These are phyloP conservation scores for Mesembryanthemum crystallinum DNA, from an alignment of 148 eudicot genomes.

Conservation along the genomic window DNA sequence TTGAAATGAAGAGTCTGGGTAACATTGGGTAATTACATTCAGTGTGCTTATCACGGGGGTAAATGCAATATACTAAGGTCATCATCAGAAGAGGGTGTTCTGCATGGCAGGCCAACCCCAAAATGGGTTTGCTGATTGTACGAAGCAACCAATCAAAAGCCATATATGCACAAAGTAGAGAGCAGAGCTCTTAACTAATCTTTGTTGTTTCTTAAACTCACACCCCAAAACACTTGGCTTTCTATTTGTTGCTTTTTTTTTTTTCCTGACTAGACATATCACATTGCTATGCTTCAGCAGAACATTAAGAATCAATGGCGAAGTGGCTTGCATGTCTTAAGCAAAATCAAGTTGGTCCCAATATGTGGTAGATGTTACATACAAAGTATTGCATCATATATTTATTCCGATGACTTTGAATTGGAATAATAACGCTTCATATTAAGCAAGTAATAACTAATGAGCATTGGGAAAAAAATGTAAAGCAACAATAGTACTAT, in stretches of 20 bases:
- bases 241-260: too few species aligned
- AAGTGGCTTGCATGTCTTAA: background rate
- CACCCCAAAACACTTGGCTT: too few species aligned
- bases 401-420: background rate
- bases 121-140: background rate
- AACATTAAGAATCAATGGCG: background rate
- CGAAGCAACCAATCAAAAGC: background rate
- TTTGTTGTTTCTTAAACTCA: too few species aligned
- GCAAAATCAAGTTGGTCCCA: background rate
- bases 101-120: background rate
- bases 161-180: background rate
- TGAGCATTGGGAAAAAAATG: background rate
- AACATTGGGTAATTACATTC: too few species aligned
- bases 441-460: background rate
- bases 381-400: background rate
- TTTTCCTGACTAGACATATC: background rate
- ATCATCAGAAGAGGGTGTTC: background rate
- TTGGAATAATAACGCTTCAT: background rate
- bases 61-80: background rate
- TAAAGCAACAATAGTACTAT: constrained; percentile 16
- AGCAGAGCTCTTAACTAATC: background rate
- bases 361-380: background rate
- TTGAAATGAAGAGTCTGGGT: too few species aligned
- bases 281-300: background rate
- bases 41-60: background rate